These are phyloP conservation scores for Isatis tinctoria DNA, from an alignment of 345 rosid species.

Conservation along the genomic window DNA sequence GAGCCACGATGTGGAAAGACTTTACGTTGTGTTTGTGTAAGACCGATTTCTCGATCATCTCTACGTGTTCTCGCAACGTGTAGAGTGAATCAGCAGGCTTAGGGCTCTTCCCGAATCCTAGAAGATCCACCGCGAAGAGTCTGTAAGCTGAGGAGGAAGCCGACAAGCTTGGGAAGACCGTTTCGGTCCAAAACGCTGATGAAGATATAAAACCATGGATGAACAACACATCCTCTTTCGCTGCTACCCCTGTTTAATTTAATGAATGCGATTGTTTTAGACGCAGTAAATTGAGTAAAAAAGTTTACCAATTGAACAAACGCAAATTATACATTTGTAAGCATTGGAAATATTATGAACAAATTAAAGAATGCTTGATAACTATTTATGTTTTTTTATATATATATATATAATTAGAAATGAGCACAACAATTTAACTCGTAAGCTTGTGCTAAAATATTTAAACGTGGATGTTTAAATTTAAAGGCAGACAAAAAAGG, in stretches of 20 bases:
- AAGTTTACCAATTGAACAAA: neutral
- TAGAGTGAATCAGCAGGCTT: conserved; percentile 92
- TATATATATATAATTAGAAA: neutral
- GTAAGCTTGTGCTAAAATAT: neutral
- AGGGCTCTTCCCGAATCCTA: conserved; percentile 97
- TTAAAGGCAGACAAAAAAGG: neutral
- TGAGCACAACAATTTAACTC: neutral
- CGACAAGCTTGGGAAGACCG: conserved; percentile 81
- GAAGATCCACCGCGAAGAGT: conserved; percentile 77
- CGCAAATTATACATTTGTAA: neutral
- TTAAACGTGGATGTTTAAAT: neutral
- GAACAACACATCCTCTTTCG: conserved; percentile 79
- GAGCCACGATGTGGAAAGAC: conserved; percentile 95
- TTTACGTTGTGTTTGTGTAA: conserved; percentile 55
- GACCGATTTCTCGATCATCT: conserved; percentile 83
- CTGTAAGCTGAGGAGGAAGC: conserved; percentile 47
- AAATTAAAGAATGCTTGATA: neutral
- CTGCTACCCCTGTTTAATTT: conserved; percentile 18
- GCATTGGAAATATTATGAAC: neutral
- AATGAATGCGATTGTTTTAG: neutral
- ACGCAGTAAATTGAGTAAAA: neutral
- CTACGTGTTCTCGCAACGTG: conserved; percentile 82
- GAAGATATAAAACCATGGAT: conserved; percentile 98
- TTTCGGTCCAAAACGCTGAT: conserved; percentile 93
- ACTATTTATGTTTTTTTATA: neutral